Evolutionary conservation across 345 rosid genomes (phyloP), one percentile per base, ranked within the genome.

Genomic region (Acer negundo): DNA sequence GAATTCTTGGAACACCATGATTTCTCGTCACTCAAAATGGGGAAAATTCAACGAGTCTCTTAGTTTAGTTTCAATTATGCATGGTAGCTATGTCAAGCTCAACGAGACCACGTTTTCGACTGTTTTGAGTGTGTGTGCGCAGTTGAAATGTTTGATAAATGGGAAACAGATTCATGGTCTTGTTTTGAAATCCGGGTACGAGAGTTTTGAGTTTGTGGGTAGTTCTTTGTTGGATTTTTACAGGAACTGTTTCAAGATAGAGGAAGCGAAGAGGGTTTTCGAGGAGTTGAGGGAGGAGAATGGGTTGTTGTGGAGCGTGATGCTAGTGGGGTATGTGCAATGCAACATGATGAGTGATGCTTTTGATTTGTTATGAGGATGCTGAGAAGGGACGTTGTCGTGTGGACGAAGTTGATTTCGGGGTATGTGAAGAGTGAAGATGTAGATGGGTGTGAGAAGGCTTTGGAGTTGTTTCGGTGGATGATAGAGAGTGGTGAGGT

Each of bases 251-350:
- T 61, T 49, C 31, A 62, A 74, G 23, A 87, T 86, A 6, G 75
- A 72, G n/a, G 81, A 80, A 62, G 88, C 87, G 0, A 55, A 75
- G 69, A 70, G 31, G 70, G 82, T 89, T 74, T 89, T 89, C 76
- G 65, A 77, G 8, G 85, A 87, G 47, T 76, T 89, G 70, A 74
- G 22, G 35, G 80, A 65, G 28, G 69, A 70, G 71, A 87, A 83
- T 78, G 82, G 69, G 76, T 62, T 81, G 51, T 65, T 87, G 76
- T 89, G 87, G 88, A 82, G 73, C 66, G 73, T 77, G 85, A 79
- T 87, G 92, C 74, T 87, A 31, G 87, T 79, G 58, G 86, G 85
- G 42, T 85, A 85, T 70, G 92, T 87, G 75, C 82, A 81, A 40
- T 84, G 85, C 70, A 84, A 79, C 67, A 55, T 75, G 73, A 67